Evolutionary conservation across 768 basidiomycete genomes (phyloP), one percentile per base, ranked within the genome.

Genomic region (Mycena epipterygia): DNA sequence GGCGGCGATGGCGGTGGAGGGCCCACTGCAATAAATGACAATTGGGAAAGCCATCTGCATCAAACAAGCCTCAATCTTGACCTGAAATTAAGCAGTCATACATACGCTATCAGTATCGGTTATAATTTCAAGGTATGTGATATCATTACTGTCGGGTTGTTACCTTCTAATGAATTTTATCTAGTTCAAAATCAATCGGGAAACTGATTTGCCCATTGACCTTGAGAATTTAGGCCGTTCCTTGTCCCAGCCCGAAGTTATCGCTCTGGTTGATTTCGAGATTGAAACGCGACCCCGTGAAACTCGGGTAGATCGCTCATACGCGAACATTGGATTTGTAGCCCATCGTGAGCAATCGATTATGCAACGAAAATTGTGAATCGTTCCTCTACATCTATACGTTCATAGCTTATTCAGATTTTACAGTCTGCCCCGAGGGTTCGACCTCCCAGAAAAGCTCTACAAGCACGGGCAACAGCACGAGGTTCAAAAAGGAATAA

Each of bases 281-380:
- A 67, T 67, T 23, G 46, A 58, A 52, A 56, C 32, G 17, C 44
- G 33, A 27, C 65, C 56, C 11, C 46, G 57, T 16, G 48, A 59
- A 44, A 52, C 65, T 16, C 35, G 41, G 17, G 29, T 67, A 3
- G 65, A 67, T 59, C 65, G 65, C 19, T 66, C 64, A 3, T 57
- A 65, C 19, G 64, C 55, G 21, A 66, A 21, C 44, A 59, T 67
- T 33, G 65, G 65, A 0, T 59, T 67, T 52, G 35, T 67, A 17
- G 56, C 66, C 2, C 66, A 67, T 32, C 66, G 66, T 1, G 6
- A 17, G n/a, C 7, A 67, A 29, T 52, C 66, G 5, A 67, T 67
- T 17, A 35, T 53, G 30, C 16, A 52, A 1, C 56, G 57, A 5
- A 17, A 67, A 59, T 49, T 59, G 66, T 67, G 17, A 6, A 41